Base-by-base conservation (phyloP, 176 grass and related monocot species). In the Echinochloa phyllopogon region DNA sequence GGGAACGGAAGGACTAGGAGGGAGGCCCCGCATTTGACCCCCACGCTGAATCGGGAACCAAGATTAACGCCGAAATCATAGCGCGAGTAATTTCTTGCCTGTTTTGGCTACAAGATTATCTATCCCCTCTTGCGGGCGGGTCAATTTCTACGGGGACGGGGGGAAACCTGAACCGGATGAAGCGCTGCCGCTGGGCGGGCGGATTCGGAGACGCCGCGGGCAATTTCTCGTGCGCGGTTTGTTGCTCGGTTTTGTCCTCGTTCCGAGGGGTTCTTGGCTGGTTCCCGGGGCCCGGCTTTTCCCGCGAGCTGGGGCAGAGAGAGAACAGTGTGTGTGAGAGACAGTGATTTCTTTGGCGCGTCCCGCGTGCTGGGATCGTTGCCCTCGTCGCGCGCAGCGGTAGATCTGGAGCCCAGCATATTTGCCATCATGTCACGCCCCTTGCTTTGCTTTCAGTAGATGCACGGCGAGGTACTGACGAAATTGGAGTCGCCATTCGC, bases 231-330 rank as follows among this genome's bases (percentile, higher is more conserved):
- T 59, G 52, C 38, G 60, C 79, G 3, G 60, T 75, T 51, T 53
- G n/a, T 38, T 84, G 73, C 14, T 45, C 37, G 48, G 16, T 33
- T 79, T 38, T 71, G 73, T 33, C 82, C 72, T 38, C 76, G 49
- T 17, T 81, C 70, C 9, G 69, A 25, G 59, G 59, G 66, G 51
- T 45, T 82, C 65, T 43, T 69, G 74, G 66, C 43, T 53, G 47
- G 24, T 39, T 68, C 14, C 47, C 23, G 53, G 21, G 53, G 44
- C 37, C 72, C 44, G 77, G 50, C 36, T 33, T 90, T 87, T 87
- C 89, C 89, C 74, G 74, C 84, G 80, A 83, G 59, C 62, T 63
- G 48, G 43, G 68, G 36, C n/a, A 56, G 71, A 5, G 4, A 8
- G 42, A 59, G 50, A 2, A 23, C 51, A 0, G 62, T 3, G 59